Evolutionary conservation across 2,329 filamentous ascomycete species (phyloP).

Genomic region (Pseudopyricularia javanii): DNA sequence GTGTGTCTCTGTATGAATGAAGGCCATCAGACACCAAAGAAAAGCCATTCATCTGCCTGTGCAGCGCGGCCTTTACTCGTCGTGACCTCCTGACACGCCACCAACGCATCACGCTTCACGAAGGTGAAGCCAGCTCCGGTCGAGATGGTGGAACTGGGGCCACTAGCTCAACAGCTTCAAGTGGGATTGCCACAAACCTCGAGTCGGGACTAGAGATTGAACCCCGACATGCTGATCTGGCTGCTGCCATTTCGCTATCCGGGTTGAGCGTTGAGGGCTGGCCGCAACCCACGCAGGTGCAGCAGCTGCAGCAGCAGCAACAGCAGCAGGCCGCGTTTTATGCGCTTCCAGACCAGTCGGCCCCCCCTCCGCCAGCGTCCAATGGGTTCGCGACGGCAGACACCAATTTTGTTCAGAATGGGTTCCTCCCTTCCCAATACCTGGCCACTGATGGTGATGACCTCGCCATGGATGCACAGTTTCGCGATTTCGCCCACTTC

Average conservation of each 20-base stretch:
- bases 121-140: slow-evolving; percentile 9
- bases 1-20: neutral
- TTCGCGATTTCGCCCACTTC: slow-evolving; percentile 23
- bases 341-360: neutral
- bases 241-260: neutral
- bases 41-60: slow-evolving; percentile 31
- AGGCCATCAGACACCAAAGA: slow-evolving; percentile 29
- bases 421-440: neutral
- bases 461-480: slow-evolving; percentile 17
- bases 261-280: neutral
- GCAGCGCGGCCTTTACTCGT: slow-evolving; percentile 29
- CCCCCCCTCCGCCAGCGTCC: neutral
- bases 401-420: neutral
- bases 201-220: neutral
- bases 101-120: slow-evolving; percentile 24
- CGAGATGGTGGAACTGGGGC: neutral
- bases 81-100: slow-evolving; percentile 31
- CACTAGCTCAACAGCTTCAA: neutral
- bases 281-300: neutral
- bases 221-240: neutral
- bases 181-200: neutral
- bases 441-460: neutral
- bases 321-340: slow-evolving; percentile 5
- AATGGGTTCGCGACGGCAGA: neutral
- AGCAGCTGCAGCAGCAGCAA: neutral